Base-by-base conservation (phyloP, 1,284 basidiomycete species). In the Ceratobasidium sp. region DNA sequence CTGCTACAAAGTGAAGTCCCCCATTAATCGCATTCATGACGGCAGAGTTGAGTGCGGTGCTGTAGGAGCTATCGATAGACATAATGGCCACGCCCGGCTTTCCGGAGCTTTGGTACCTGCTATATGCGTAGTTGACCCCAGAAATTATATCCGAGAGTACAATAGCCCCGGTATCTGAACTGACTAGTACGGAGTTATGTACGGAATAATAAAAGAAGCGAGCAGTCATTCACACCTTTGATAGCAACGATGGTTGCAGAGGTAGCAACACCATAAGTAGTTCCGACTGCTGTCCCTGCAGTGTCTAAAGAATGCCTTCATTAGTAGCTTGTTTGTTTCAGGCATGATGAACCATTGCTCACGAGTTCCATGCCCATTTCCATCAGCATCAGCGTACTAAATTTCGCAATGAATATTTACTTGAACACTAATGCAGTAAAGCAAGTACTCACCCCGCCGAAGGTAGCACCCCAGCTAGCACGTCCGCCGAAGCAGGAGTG, bases 1-100 rank as follows among this genome's bases (percentile, higher is more conserved):
- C 96, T 74, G 97, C 95, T 76, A 94, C 94, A 79, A 98, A 98
- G 86, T 98, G 94, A 72, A 99, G 87, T 63, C 96, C 97, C 55
- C 80, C 78, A 35, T 88, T 87, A 72, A 98, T 94, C 69, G 97
- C 64, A 46, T 44, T 18, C 16, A 16, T 38, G 50, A 67, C 47
- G 26, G 75, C 76, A 1, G 50, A 58, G 55, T 77, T 76, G 35
- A 77, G 32, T 0, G 76, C 55, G 11, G 50, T 35, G 67, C 61
- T 74, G 8, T 43, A 57, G 2, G 49, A 26, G 30, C 72, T 72
- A 49, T 70, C 73, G 13, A 77, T 63, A 35, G 64, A 72, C 58
- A 77, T 62, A 50, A 38, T 75, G 30, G 72, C 73, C 11, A 77
- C 72, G 2, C 71, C 55, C 26, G 73, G 52, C 28, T 32, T 16